These are phyloP conservation scores for Yamadazyma philogaea DNA, from an alignment of 805 yeast genomes.

Conservation along the genomic window DNA sequence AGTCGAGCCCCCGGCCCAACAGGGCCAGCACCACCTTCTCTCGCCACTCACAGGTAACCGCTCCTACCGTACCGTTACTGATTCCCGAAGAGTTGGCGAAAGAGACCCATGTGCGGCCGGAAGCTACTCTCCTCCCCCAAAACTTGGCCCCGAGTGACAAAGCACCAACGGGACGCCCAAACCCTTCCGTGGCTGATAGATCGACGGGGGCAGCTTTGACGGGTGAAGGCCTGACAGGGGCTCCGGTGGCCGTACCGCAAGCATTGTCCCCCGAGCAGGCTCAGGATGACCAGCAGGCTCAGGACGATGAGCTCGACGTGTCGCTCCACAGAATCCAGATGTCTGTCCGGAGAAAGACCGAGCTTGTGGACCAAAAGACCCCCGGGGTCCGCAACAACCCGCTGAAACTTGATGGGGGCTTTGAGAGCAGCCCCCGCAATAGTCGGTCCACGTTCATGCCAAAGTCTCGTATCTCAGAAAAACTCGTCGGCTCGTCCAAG, in stretches of 20 bases:
- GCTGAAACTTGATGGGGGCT: no score
- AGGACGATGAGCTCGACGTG: slow-evolving; percentile 4
- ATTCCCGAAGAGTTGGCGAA: background rate
- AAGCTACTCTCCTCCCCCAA: no score
- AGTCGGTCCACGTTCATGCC: no score
- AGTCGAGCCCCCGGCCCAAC: slow-evolving; percentile 5
- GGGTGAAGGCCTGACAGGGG: background rate
- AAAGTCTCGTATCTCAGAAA: background rate
- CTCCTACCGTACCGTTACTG: slow-evolving; percentile 6
- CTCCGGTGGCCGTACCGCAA: no score
- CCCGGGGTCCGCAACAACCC: no score
- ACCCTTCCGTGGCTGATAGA: no score
- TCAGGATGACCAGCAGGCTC: background rate
- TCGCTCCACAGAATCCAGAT: slow-evolving; percentile 15
- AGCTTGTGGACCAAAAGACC: background rate
- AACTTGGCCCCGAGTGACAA: no score
- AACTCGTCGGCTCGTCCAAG: background rate
- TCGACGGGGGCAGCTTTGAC: no score
- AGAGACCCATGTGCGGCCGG: background rate
- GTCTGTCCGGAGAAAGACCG: slow-evolving; percentile 14
- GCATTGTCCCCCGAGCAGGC: background rate
- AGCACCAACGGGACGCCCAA: no score
- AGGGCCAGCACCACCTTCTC: slow-evolving; percentile 6
- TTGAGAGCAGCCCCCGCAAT: no score
- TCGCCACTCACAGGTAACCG: slow-evolving; percentile 8